These are phyloP conservation scores for Isatis tinctoria DNA, from an alignment of 345 rosid genomes.

Conservation along the genomic window DNA sequence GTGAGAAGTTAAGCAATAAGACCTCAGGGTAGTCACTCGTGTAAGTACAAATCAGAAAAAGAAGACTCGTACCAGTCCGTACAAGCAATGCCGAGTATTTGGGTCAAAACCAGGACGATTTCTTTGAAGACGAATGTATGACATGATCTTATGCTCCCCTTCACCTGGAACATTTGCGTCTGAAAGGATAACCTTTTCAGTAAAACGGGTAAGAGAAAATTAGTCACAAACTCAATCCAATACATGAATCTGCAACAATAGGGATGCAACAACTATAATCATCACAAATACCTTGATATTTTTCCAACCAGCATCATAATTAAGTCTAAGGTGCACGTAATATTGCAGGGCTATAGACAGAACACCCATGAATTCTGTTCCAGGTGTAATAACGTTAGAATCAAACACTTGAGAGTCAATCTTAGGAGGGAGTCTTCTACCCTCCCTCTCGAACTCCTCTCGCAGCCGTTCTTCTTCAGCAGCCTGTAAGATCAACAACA, in stretches of 20 bases:
- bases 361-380: conserved; percentile 86
- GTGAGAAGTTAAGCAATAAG: not conserved
- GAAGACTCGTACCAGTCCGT: conserved; percentile 72
- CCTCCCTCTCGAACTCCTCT: conserved; percentile 81
- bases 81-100: conserved; percentile 81
- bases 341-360: conserved; percentile 75
- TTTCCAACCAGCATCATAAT: conserved; percentile 86
- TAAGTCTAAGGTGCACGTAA: conserved; percentile 69
- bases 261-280: not conserved
- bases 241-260: not conserved
- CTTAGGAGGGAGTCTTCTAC: conserved; percentile 77
- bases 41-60: not conserved
- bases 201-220: conserved; percentile 18
- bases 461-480: conserved; percentile 79
- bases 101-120: conserved; percentile 78
- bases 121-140: conserved; percentile 84
- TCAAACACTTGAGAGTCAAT: conserved; percentile 58
- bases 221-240: conserved; percentile 7
- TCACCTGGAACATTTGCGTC: conserved; percentile 96
- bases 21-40: not conserved
- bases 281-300: conserved; percentile 54
- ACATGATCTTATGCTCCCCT: conserved; percentile 94
- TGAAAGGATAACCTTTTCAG: conserved; percentile 75
- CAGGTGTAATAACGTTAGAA: conserved; percentile 90
- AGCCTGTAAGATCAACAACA: conserved; percentile 43